These are phyloP conservation scores for Globisporangium takayamanum DNA, from an alignment of 352 stramenopile species.

Conservation along the genomic window DNA sequence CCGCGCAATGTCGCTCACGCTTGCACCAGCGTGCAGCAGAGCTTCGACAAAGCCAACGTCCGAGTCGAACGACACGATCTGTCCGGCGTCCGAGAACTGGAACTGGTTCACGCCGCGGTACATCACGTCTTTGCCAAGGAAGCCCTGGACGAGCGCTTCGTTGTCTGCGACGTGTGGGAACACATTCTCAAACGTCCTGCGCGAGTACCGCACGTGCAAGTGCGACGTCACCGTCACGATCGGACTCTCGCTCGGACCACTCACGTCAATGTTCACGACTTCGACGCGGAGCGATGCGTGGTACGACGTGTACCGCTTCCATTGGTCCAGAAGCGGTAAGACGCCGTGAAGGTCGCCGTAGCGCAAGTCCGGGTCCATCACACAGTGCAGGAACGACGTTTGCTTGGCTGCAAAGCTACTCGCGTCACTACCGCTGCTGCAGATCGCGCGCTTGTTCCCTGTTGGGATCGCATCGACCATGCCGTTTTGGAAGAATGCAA, in stretches of 20 bases:
- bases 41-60: slow-evolving; percentile 55
- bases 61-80: slow-evolving; percentile 47
- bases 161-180: slow-evolving; percentile 57
- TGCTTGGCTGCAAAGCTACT: slow-evolving; percentile 21
- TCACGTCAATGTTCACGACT: slow-evolving; percentile 35
- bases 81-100: slow-evolving; percentile 35
- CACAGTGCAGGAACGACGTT: slow-evolving; percentile 23
- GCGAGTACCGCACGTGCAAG: slow-evolving; percentile 44
- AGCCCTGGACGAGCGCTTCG: slow-evolving; percentile 31
- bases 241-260: slow-evolving; percentile 30
- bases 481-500: slow-evolving; percentile 36
- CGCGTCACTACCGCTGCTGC: slow-evolving; percentile 6
- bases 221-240: slow-evolving; percentile 37
- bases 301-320: slow-evolving; percentile 37
- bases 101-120: slow-evolving; percentile 50
- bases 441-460: slow-evolving; percentile 25
- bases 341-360: slow-evolving; percentile 20
- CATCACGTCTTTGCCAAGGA: slow-evolving; percentile 39
- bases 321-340: slow-evolving; percentile 31
- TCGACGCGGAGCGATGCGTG: slow-evolving; percentile 24
- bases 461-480: slow-evolving; percentile 19
- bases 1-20: slow-evolving; percentile 31
- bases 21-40: slow-evolving; percentile 30
- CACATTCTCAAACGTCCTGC: slow-evolving; percentile 39
- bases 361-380: slow-evolving; percentile 35